A percentile compares a stretch with the other conserved stretches of the same genome.
phyloP scores from a whole-genome alignment of 371 early-diverging fungal species.

The Catenaria anguillulae region DNA sequence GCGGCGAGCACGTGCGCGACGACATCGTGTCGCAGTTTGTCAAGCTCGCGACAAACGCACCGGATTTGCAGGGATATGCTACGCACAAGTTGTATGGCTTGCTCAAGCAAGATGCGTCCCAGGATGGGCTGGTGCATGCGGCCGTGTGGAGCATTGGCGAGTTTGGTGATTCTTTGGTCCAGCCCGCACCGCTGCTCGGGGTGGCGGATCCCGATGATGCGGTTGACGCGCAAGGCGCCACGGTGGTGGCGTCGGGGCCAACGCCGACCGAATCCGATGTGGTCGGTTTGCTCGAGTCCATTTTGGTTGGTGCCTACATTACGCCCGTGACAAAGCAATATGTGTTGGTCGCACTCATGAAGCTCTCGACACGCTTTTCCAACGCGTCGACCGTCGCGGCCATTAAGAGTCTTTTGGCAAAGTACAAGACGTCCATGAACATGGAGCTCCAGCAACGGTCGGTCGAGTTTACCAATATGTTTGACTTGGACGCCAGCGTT shows the following conservation, averaged over 20 bases:
- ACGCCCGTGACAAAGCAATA: slow-evolving; percentile 65
- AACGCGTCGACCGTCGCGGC: slow-evolving; percentile 25
- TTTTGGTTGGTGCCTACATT: slow-evolving; percentile 63
- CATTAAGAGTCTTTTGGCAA: slow-evolving; percentile 38
- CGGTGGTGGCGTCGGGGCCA: neutral
- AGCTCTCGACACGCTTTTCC: slow-evolving; percentile 64
- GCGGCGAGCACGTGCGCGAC: slow-evolving; percentile 27
- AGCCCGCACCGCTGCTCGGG: neutral
- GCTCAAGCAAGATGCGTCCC: slow-evolving; percentile 60
- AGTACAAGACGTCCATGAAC: slow-evolving; percentile 54
- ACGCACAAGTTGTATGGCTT: slow-evolving; percentile 70
- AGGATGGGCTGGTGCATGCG: slow-evolving; percentile 82
- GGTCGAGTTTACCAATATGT: slow-evolving; percentile 69
- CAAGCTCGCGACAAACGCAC: slow-evolving; percentile 48
- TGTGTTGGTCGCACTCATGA: slow-evolving; percentile 70
- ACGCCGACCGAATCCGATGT: slow-evolving; percentile 58
- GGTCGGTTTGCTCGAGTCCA: slow-evolving; percentile 47
- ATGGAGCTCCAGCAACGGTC: slow-evolving; percentile 89
- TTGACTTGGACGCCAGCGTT: slow-evolving; percentile 30
- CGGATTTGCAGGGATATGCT: slow-evolving; percentile 68
- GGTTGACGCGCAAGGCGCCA: neutral
- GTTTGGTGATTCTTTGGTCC: slow-evolving; percentile 72
- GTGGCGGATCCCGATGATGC: slow-evolving; percentile 24
- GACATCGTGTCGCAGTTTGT: slow-evolving; percentile 34
- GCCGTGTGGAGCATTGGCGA: slow-evolving; percentile 92